Base-by-base conservation (phyloP, 2,329 filamentous ascomycete species). In the Monilinia fructicola region DNA sequence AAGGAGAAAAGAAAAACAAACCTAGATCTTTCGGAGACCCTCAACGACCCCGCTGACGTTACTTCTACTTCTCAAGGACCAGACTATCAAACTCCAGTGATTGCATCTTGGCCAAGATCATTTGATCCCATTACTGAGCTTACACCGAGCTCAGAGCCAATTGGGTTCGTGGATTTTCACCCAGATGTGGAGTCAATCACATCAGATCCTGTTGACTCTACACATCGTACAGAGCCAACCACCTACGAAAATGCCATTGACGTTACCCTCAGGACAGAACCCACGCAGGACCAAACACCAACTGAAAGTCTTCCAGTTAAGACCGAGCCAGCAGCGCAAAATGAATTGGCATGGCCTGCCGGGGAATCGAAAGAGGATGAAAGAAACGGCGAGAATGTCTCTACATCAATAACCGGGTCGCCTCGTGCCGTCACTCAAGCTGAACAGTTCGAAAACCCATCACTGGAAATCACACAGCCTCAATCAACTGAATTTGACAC, bases 171-270 rank as follows among this genome's bases (percentile, higher is more conserved):
- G 42, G 6, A 3, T 53, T 21, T 56, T 21, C n/a, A 56, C 38
- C 14, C 48, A 52, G 26, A 23, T 14, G 12, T 26, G 10, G 48
- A 52, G 14, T 26, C 48, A 52, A 52, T 16, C 48, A 26, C 12
- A 26, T 28, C 23, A 56, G 4, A 50, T 46, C 5, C 26, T 65
- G 23, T 52, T 23, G 54, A 65, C 14, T 21, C 53, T 58, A 26
- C 54, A 58, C 11, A 7, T 21, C 38, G n/a, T 40, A 18, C 54
- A 16, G 54, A 59, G 31, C 54, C 63, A 65, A 60, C 10, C n/a
- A n/a, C 38, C 23, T 23, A 18, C 16, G 63, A 60, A 42, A 18
- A 31, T 42, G 21, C 4, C 12, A 28, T 23, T 28, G 21, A 55
- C 18, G 21, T 42, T 28, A 16, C 23, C 5, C 23, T 31, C 31